Evolutionary conservation across 257 asterid species (phyloP), one percentile per base, ranked within the genome.

Genomic region (Paulownia fortunei): DNA sequence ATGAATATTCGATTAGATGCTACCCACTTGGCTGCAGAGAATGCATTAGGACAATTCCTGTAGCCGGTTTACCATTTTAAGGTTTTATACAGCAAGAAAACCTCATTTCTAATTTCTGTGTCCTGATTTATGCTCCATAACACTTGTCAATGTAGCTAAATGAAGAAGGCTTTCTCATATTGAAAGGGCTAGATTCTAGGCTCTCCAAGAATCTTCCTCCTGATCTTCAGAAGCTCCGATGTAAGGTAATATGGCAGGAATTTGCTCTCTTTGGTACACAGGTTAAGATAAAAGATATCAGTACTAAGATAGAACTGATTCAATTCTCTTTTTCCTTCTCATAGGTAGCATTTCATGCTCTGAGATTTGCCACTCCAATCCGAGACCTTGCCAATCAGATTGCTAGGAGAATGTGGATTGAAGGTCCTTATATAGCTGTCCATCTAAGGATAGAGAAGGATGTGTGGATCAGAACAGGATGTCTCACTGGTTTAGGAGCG

Each of bases 381-480:
- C 88, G 58, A 41, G 81, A 85, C 32, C 79, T 90, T 1, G 88
- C 93, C 49, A 81, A 84, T 61, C 88, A 75, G 77, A 81, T 88
- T n/a, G 91, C 93, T 3, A 73, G 84, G 21, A 85, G 96, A 79
- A 87, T 88, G 88, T 90, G 96, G 96, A 86, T 83, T 3, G 96
- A 88, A 74, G 96, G 96, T 18, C 91, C 91, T 19, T 90, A 84
- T 26, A 74, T 88, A 0, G 93, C 91, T 16, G 47, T 87, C 51
- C 96, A 90, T 78, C 78, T 90, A 72, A 81, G 96, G 76, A 79
- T 90, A 39, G 95, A 90, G 69, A 90, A 85, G 74, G 96, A 88
- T 49, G 96, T 90, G 61, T 90, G 93, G 96, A 72, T 88, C 74
- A 81, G 90, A 71, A 85, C 90, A 6, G 90, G 93, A 34, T 88